phyloP scores from a whole-genome alignment of 495 filamentous ascomycete genomes.

The Aspergillus olivimuriae region DNA sequence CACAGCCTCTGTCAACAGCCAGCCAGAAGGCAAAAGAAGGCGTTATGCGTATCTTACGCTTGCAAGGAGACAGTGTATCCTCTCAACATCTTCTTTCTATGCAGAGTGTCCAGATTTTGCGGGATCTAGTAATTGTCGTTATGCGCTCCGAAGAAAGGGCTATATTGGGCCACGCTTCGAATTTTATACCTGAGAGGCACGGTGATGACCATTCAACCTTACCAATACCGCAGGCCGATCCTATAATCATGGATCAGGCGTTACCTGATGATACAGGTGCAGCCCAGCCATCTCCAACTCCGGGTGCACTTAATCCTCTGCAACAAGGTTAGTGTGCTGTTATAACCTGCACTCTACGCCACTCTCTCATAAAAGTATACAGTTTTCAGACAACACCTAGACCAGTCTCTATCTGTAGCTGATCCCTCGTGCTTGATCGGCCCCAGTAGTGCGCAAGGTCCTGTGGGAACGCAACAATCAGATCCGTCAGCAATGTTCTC shows the following conservation, averaged over 20 bases:
- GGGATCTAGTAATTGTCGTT: slow-evolving; percentile 6
- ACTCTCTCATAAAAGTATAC: not conserved
- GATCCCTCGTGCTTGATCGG: not conserved
- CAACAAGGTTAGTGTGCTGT: not conserved
- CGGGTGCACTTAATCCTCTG: not conserved
- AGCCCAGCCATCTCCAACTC: not conserved
- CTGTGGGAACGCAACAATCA: not conserved
- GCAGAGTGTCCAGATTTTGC: slow-evolving; percentile 9
- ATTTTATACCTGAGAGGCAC: not conserved
- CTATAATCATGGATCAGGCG: not conserved
- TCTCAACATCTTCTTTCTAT: slow-evolving; percentile 9
- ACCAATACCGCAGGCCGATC: not conserved
- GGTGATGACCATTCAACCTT: not conserved
- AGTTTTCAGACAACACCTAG: slow-evolving; percentile 1
- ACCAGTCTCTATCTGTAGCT: not conserved
- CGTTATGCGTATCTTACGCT: slow-evolving; percentile 9
- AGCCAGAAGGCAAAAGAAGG: slow-evolving; percentile 11
- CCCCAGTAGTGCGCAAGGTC: not conserved
- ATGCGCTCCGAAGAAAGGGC: slow-evolving; percentile 9
- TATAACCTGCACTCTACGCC: not conserved
- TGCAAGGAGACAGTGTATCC: slow-evolving; percentile 5
- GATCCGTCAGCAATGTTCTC: not conserved
- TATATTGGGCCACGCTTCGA: slow-evolving; percentile 1
- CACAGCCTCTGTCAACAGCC: not conserved
- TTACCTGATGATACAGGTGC: not conserved